Evolutionary conservation across 2,329 filamentous ascomycete genomes (phyloP), one percentile per base, ranked within the genome.

Genomic region (Myriosclerotinia duriaeana): DNA sequence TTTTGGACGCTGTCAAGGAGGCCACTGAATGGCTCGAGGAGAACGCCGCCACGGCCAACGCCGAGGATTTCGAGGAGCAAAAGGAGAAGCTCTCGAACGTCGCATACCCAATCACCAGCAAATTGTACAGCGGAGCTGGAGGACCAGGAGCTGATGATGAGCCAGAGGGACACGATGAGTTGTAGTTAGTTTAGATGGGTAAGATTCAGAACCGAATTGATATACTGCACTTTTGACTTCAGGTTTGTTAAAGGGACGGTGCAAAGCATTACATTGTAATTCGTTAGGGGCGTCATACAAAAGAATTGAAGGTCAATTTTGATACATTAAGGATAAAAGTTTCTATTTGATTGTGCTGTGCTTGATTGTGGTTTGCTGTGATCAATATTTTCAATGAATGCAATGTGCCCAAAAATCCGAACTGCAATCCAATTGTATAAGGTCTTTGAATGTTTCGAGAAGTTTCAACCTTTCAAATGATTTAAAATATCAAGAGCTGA

Each of bases 1-100:
- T 99, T 75, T 83, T 96, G 72, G 93, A 97, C 73, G 95, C 95
- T 71, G 88, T 99, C 83, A 98, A 98, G 90, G 95, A 99, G 84
- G 84, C 92, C 71, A 89, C 89, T 75, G 93, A 97, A 79, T 99
- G 95, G 95, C 89, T 99, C 68, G 93, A 97, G 75, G 92, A 96
- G 87, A 96, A 97, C 82, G 91, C 87, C 72, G 87, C 89, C 72
- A 89, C 90, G 63, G 95, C 95, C 71, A 87, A 84, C 73, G 85
- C 92, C 68, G 94, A 97, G 84, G 95, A 98, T 84, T 97, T 98
- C 76, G 93, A 97, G 81, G 95, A 99, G 87, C 94, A 98, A 85
- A 97, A 96, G 86, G 94, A 99, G 90, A 97, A 97, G 87, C 87
- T 99, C 74, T 96, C 91, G 76, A 90, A 91, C 80, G 91, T 97